Conservation (phyloP, 139 green algal genomes). For the Chlamydomonas sp. region DNA sequence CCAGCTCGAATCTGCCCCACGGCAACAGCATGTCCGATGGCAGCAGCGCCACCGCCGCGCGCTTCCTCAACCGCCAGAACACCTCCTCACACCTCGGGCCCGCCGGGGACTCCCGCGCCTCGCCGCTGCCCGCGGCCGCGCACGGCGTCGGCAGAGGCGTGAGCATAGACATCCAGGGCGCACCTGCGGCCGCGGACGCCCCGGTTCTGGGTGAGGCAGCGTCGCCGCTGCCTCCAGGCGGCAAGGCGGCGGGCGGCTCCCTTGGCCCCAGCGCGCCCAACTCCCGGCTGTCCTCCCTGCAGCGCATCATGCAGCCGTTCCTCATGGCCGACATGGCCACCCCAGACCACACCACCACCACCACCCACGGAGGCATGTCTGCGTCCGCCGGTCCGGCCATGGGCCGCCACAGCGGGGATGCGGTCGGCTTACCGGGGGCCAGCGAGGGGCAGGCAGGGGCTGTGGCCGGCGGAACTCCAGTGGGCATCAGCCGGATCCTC, state of each 20-base stretch:
- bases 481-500: constrained; percentile 26
- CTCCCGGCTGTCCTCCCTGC: constrained; percentile 28
- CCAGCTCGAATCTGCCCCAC: constrained; percentile 14
- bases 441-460: too few species aligned
- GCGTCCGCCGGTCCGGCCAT: background rate
- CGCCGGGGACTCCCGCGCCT: too few species aligned
- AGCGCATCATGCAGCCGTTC: constrained; percentile 35
- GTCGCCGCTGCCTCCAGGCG: background rate
- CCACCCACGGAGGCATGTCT: background rate
- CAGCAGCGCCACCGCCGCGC: background rate
- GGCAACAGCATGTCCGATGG: background rate
- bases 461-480: background rate
- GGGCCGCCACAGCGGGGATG: background rate
- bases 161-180: too few species aligned
- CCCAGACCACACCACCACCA: background rate
- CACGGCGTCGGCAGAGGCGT: too few species aligned
- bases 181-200: background rate
- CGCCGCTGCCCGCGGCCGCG: too few species aligned
- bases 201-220: background rate
- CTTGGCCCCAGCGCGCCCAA: background rate
- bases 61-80: background rate
- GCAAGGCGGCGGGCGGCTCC: background rate
- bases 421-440: too few species aligned
- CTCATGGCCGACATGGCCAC: constrained; percentile 33
- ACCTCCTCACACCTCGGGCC: background rate